phyloP scores from a whole-genome alignment of 306 rosid genomes.

The Pyrus bretschneideri region DNA sequence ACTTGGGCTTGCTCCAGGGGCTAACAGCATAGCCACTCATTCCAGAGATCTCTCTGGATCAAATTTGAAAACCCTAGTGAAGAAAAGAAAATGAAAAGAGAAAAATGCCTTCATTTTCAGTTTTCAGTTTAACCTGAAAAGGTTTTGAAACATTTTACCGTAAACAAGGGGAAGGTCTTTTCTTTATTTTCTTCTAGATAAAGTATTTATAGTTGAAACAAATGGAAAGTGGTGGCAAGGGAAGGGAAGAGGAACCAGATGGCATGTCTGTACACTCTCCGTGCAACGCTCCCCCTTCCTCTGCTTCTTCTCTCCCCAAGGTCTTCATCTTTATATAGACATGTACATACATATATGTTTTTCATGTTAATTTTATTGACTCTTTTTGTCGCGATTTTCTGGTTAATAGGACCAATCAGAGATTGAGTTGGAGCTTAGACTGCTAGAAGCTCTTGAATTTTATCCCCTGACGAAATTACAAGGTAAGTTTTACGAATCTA shows the following conservation, averaged over 20 bases:
- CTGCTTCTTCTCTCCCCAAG: conserved; percentile 89
- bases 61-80: no score
- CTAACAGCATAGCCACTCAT: no score
- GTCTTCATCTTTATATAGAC: conserved; percentile 14
- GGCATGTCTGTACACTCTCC: conserved; percentile 94
- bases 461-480: conserved; percentile 71
- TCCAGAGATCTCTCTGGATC: no score
- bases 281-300: conserved; percentile 92
- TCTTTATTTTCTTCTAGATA: no score
- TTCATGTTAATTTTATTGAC: background rate
- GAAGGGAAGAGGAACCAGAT: conserved; percentile 86
- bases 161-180: no score
- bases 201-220: background rate
- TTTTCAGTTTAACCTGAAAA: no score
- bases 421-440: conserved; percentile 76
- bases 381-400: background rate
- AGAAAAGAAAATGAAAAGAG: no score
- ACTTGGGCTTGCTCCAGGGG: no score
- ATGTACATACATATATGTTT: background rate
- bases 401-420: conserved; percentile 65
- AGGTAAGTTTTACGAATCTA: conserved; percentile 29
- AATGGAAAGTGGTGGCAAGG: conserved; percentile 46
- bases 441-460: conserved; percentile 72
- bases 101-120: no score
- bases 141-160: no score